These are phyloP conservation scores for Beauveria bassiana DNA, from an alignment of 2,329 filamentous ascomycete species.

Conservation along the genomic window DNA sequence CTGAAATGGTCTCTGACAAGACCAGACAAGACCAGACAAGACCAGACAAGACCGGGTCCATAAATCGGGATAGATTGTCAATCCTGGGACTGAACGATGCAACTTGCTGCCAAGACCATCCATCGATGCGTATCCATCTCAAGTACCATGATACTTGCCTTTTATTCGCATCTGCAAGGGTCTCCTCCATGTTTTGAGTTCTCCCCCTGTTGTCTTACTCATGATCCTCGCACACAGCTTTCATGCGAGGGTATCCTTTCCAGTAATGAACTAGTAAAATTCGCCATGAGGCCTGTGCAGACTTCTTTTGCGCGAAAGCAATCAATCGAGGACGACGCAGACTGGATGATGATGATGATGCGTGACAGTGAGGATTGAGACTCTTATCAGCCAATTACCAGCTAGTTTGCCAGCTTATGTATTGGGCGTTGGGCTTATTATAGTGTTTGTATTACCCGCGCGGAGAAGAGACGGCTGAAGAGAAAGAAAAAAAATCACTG, in stretches of 20 bases:
- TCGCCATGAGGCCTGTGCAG: too few relatives aligned
- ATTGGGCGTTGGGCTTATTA: background rate
- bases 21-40: too few relatives aligned
- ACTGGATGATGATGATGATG: background rate
- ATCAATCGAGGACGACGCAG: too few relatives aligned
- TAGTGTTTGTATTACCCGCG: too few relatives aligned
- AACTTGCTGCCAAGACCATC: background rate
- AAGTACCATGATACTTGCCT: background rate
- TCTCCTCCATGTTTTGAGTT: background rate
- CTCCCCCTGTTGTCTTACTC: background rate
- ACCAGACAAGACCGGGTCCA: too few relatives aligned
- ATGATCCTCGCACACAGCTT: background rate
- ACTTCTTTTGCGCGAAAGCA: too few relatives aligned
- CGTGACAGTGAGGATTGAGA: background rate
- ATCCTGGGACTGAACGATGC: background rate
- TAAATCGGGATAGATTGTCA: too few relatives aligned
- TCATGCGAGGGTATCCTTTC: too few relatives aligned
- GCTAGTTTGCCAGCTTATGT: background rate
- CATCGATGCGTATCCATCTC: background rate
- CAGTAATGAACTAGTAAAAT: background rate
- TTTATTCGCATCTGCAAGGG: background rate
- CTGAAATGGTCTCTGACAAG: too few relatives aligned
- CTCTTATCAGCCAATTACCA: background rate
- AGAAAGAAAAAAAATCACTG: background rate
- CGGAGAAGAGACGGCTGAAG: background rate